phyloP scores from a whole-genome alignment of 164 flowering plant genomes.

The Stephania yunnanensis region DNA sequence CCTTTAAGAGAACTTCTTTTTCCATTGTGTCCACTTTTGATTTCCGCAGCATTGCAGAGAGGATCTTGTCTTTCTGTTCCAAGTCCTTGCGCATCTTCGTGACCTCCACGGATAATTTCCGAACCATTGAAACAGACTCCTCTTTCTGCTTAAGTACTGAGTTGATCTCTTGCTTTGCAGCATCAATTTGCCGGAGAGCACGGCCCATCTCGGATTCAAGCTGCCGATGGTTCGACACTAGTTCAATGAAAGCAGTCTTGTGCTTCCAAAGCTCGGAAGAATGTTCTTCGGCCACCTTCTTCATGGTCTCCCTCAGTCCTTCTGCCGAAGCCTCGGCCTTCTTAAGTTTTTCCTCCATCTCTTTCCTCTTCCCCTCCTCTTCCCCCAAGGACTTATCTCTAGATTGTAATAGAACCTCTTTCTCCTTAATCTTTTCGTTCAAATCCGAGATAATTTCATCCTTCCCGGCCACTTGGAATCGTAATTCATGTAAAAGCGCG shows the following conservation, averaged over 20 bases:
- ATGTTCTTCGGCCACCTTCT: slow-evolving; percentile 51
- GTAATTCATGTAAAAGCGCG: slow-evolving; percentile 47
- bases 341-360: slow-evolving; percentile 48
- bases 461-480: slow-evolving; percentile 37
- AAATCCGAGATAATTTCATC: slow-evolving; percentile 42
- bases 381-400: slow-evolving; percentile 53
- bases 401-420: slow-evolving; percentile 38
- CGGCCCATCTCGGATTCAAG: slow-evolving; percentile 88
- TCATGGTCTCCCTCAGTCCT: slow-evolving; percentile 49
- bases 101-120: slow-evolving; percentile 61
- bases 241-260: slow-evolving; percentile 84
- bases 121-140: slow-evolving; percentile 49
- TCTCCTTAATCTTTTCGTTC: slow-evolving; percentile 41
- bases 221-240: slow-evolving; percentile 85
- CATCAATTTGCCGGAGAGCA: slow-evolving; percentile 64
- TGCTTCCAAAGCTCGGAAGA: slow-evolving; percentile 66
- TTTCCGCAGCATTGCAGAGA: slow-evolving; percentile 84
- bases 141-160: slow-evolving; percentile 57
- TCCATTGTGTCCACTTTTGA: slow-evolving; percentile 68
- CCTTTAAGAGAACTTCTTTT: slow-evolving; percentile 64
- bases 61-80: slow-evolving; percentile 83
- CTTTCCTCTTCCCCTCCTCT: slow-evolving; percentile 40
- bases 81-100: slow-evolving; percentile 55
- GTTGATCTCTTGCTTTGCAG: slow-evolving; percentile 54
- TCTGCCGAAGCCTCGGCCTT: slow-evolving; percentile 33